Evolutionary conservation across 1,139 yeast species (phyloP), one percentile per base, ranked within the genome.

Genomic region (Hemisphaericaspora xylanilytica): DNA sequence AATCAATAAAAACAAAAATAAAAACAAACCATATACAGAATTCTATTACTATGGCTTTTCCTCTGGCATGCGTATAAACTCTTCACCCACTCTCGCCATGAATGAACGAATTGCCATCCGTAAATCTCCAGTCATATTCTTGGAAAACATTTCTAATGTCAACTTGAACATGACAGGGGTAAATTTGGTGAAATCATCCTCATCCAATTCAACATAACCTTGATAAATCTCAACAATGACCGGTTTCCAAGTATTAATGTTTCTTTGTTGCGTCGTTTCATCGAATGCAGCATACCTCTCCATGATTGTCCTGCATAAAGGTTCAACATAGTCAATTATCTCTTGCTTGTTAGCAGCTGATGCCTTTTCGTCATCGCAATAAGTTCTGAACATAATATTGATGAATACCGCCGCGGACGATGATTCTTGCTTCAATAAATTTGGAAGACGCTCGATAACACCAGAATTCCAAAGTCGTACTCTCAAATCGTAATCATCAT

Each of bases 401-500:
- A 92, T 80, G 59, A 82, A 85, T 2, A 89, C 95, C 2, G 95
- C 92, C 2, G 96, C 85, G 0, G 97, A 80, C 16, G 89, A 81
- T 0, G 95, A 82, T 60, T 94, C 98, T 61, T 94, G 98, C 52
- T 87, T 86, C 50, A 90, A 68, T 50, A 94, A 67, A 55, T 92
- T 94, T 16, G 99, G 98, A 45, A 90, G 73, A 56, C 92, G 85
- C 54, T 88, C 95, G 65, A 90, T 92, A 27, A 89, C 82, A 2
- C 97, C 96, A 8, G 94, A 88, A 55, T 88, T 86, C 83, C 95
- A 90, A 36, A 94, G 70, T 47, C 95, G 71, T 15, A 86, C 85
- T 48, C 99, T 72, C 48, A 92, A 70, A 41, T 88, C 92, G 57
- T 85, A 84, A 61, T 94, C 89, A 46, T 83, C 92, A 59, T 94